phyloP scores from a whole-genome alignment of 768 basidiomycete species.

The Antrodiella citrinella region DNA sequence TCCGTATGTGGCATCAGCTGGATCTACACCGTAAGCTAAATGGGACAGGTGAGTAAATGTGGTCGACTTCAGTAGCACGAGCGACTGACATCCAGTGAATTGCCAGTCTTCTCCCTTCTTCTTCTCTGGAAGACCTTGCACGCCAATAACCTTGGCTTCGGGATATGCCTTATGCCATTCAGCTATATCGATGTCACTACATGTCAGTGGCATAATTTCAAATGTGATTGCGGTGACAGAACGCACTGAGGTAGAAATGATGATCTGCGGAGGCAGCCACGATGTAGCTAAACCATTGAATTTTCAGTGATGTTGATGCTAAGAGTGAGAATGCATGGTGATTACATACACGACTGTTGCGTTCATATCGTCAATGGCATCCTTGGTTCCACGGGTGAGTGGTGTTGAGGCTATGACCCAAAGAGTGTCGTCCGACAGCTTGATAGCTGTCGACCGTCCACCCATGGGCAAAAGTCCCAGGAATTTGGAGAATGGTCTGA shows the following conservation, averaged over 20 bases:
- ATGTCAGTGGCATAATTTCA: too few species aligned
- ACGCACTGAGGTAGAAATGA: conserved; percentile 34
- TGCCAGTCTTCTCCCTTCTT: conserved; percentile 37
- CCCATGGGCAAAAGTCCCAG: conserved; percentile 57
- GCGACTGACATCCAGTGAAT: conserved; percentile 50
- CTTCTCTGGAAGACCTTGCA: conserved; percentile 39
- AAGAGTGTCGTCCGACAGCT: conserved; percentile 50
- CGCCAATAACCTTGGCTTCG: conserved; percentile 57
- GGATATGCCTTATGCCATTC: conserved; percentile 48
- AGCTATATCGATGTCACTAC: too few species aligned
- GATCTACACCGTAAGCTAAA: conserved; percentile 6
- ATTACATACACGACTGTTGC: conserved; percentile 49
- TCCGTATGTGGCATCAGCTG: conserved; percentile 50
- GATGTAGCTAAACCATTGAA: conserved; percentile 54
- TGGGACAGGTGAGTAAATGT: too few species aligned
- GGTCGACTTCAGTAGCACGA: too few species aligned
- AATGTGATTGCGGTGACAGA: too few species aligned
- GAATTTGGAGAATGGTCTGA: conserved; percentile 53
- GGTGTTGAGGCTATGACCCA: conserved; percentile 77
- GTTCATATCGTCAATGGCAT: conserved; percentile 49
- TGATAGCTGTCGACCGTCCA: conserved; percentile 73
- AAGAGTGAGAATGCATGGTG: not conserved
- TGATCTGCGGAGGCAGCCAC: conserved; percentile 44
- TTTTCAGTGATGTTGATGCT: not conserved
- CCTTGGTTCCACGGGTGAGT: conserved; percentile 50